phyloP scores from a whole-genome alignment of 768 basidiomycete genomes.

The Strobilomyces confusus region DNA sequence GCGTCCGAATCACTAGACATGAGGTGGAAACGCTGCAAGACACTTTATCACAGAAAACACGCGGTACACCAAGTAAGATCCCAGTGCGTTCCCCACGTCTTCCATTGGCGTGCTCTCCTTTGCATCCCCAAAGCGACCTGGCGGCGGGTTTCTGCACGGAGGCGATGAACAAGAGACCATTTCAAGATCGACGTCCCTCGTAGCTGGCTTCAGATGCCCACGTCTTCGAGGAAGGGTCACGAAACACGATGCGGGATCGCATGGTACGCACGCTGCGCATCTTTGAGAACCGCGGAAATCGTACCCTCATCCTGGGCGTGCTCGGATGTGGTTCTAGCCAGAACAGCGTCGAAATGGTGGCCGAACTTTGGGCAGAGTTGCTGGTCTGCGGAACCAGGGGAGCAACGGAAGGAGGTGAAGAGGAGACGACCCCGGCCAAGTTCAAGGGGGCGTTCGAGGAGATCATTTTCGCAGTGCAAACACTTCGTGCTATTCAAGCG shows the following conservation, averaged over 20 bases:
- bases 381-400: constrained; percentile 34
- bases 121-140: constrained; percentile 41
- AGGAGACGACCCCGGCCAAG: constrained; percentile 23
- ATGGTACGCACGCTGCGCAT: constrained; percentile 45
- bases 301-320: constrained; percentile 39
- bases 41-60: constrained; percentile 17
- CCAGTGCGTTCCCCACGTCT: constrained; percentile 21
- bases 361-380: constrained; percentile 44
- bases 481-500: constrained; percentile 34
- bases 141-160: constrained; percentile 42
- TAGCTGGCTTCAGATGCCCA: constrained; percentile 35
- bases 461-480: constrained; percentile 42
- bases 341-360: constrained; percentile 40
- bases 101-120: constrained; percentile 40
- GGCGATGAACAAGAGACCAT: constrained; percentile 43
- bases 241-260: constrained; percentile 42
- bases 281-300: constrained; percentile 40
- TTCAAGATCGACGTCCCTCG: constrained; percentile 38
- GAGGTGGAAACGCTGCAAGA: constrained; percentile 31
- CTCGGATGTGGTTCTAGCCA: constrained; percentile 43
- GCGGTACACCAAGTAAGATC: constrained; percentile 9
- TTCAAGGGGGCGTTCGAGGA: constrained; percentile 41
- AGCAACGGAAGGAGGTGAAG: constrained; percentile 17
- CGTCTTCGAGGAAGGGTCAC: constrained; percentile 38
- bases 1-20: no score